A percentile compares a stretch with the other conserved stretches of the same genome.
Evolutionary conservation across 805 yeast genomes (phyloP).

Genomic region (Isabelozyma heimii): DNA sequence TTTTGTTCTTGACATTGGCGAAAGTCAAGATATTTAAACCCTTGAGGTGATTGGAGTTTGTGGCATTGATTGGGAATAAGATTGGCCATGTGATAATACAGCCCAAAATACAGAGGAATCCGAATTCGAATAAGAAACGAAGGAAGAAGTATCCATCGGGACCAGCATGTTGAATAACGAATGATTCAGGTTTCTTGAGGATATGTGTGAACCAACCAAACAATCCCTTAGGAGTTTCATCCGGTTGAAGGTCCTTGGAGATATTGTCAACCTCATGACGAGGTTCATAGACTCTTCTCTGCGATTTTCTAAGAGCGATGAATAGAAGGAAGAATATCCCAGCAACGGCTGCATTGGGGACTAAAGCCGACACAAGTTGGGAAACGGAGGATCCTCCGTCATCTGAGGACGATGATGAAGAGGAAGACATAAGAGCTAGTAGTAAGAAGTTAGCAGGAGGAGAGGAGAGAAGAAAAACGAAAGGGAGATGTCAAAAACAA

Average conservation of each 20-base stretch:
- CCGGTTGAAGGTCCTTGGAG: slow-evolving; percentile 44
- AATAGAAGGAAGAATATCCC: slow-evolving; percentile 41
- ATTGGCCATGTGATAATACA: slow-evolving; percentile 63
- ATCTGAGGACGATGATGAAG: background rate
- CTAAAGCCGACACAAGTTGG: slow-evolving; percentile 47
- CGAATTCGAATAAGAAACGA: slow-evolving; percentile 59
- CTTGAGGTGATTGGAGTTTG: slow-evolving; percentile 51
- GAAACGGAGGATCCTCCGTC: slow-evolving; percentile 34
- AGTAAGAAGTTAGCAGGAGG: background rate
- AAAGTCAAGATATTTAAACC: slow-evolving; percentile 69
- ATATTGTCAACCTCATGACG: slow-evolving; percentile 44
- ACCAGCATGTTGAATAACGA: slow-evolving; percentile 66
- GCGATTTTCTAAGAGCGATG: slow-evolving; percentile 39
- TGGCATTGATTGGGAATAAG: slow-evolving; percentile 70
- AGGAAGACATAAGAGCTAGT: background rate
- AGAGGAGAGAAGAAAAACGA: background rate
- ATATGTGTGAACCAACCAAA: slow-evolving; percentile 56
- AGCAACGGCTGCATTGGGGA: slow-evolving; percentile 42
- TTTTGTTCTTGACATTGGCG: slow-evolving; percentile 59
- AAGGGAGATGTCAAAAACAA: background rate
- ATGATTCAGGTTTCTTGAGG: slow-evolving; percentile 55
- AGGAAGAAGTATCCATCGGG: slow-evolving; percentile 76
- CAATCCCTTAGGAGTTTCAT: slow-evolving; percentile 42
- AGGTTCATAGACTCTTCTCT: slow-evolving; percentile 52
- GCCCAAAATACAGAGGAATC: slow-evolving; percentile 49